A percentile compares a stretch with the other conserved stretches of the same genome.
Conservation (phyloP, 257 asterid genomes). For the Petunia secreta region DNA sequence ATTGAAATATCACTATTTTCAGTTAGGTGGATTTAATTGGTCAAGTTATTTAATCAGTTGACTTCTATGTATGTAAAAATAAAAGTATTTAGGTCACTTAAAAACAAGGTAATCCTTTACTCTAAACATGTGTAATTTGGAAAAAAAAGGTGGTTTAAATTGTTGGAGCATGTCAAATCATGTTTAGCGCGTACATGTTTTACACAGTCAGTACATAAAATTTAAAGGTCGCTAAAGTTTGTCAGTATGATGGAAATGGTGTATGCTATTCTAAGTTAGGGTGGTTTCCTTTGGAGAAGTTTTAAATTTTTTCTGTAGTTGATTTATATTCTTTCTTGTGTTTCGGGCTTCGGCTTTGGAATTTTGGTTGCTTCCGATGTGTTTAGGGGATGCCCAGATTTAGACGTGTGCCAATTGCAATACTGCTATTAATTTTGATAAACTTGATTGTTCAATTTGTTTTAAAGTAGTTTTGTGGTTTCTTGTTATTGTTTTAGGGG, state of each 20-base stretch:
- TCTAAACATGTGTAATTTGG: background rate
- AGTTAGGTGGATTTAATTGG: background rate
- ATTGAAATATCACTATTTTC: background rate
- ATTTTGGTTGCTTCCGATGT: background rate
- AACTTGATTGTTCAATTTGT: background rate
- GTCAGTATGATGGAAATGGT: background rate
- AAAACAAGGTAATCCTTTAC: background rate
- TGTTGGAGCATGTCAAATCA: background rate
- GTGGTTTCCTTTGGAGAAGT: background rate
- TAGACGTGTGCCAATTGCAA: background rate
- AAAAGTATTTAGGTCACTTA: background rate
- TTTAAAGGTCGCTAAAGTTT: background rate
- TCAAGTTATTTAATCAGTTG: background rate
- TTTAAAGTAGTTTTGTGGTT: background rate
- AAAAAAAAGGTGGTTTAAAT: background rate
- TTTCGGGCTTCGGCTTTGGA: background rate
- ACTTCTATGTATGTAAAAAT: background rate
- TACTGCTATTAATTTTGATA: background rate
- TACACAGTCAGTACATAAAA: background rate
- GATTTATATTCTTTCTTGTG: background rate
- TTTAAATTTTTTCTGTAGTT: background rate
- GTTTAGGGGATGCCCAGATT: slow-evolving; percentile 22
- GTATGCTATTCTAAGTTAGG: background rate
- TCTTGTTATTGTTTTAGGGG: slow-evolving; percentile 43
- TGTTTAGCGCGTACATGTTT: background rate